Evolutionary conservation across 192 early-diverging fungal genomes (phyloP).

Genomic region (Rhizoclosmatium globosum): DNA sequence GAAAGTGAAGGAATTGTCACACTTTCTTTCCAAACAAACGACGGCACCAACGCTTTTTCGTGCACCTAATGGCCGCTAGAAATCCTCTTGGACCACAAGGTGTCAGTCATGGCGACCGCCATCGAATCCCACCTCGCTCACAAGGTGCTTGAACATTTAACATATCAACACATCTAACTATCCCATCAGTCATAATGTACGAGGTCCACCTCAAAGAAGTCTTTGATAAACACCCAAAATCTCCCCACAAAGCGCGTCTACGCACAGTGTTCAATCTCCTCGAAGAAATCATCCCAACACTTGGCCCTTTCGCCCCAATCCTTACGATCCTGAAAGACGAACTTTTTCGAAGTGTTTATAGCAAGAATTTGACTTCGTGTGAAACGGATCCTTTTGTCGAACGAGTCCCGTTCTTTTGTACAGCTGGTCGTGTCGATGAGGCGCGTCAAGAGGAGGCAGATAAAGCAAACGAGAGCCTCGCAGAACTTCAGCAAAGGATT

Average conservation of each 20-base stretch:
- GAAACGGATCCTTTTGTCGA: slow-evolving; percentile 45
- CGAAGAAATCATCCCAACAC: slow-evolving; percentile 38
- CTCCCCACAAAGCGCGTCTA: slow-evolving; percentile 36
- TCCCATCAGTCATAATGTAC: slow-evolving; percentile 45
- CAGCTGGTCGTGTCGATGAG: slow-evolving; percentile 37
- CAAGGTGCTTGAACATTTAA: too few species aligned
- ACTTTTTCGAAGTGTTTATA: slow-evolving; percentile 46
- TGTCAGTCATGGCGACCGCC: slow-evolving; percentile 10
- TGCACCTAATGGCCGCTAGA: slow-evolving; percentile 2
- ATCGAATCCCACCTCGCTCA: slow-evolving; percentile 38
- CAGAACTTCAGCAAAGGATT: slow-evolving; percentile 51
- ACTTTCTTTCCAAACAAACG: too few species aligned
- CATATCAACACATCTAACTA: not conserved
- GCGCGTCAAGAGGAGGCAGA: slow-evolving; percentile 38
- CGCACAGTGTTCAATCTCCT: slow-evolving; percentile 47
- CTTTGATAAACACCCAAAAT: slow-evolving; percentile 41
- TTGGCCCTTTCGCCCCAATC: slow-evolving; percentile 39
- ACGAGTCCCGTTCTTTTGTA: slow-evolving; percentile 51
- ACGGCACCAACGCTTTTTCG: not conserved
- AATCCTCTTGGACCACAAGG: slow-evolving; percentile 2
- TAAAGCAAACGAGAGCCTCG: slow-evolving; percentile 41
- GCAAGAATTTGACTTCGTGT: slow-evolving; percentile 42
- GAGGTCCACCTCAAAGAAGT: slow-evolving; percentile 55
- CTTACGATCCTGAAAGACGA: slow-evolving; percentile 49
- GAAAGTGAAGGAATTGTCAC: too few species aligned